Conservation (phyloP, 352 stramenopile species). For the Globisporangium emineosum region DNA sequence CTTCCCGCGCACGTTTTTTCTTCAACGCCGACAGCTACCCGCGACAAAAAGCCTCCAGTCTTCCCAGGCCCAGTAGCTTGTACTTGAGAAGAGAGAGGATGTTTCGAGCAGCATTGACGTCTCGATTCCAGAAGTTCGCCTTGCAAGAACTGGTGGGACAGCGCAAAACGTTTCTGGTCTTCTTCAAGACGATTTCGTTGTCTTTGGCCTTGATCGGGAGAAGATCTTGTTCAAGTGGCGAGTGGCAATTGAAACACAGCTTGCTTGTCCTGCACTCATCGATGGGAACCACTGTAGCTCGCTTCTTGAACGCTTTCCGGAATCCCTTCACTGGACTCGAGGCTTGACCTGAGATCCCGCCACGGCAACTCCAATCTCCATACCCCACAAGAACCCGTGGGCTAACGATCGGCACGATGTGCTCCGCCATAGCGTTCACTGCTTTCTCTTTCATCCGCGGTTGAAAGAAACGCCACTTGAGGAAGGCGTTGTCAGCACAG, state of each 20-base stretch:
- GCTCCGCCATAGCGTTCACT: not conserved
- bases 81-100: conserved; percentile 2
- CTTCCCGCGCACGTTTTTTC: conserved; percentile 4
- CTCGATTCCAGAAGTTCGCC: conserved; percentile 5
- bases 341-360: not conserved
- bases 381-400: not conserved
- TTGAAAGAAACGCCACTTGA: conserved; percentile 9
- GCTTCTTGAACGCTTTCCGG: not conserved
- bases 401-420: not conserved
- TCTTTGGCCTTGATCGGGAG: not conserved
- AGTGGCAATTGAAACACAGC: conserved; percentile 3
- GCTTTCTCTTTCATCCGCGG: not conserved
- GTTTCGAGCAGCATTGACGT: conserved; percentile 2
- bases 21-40: not conserved
- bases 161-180: not conserved
- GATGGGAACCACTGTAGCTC: conserved; percentile 2
- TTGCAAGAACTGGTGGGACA: not conserved
- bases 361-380: not conserved
- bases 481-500: not conserved
- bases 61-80: not conserved
- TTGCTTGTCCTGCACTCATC: conserved; percentile 2
- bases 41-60: not conserved
- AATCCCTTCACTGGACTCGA: conserved; percentile 6
- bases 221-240: too few relatives aligned
- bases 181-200: conserved; percentile 6